Conservation (phyloP, 2,329 filamentous ascomycete species). For the Fusarium bulbicola region DNA sequence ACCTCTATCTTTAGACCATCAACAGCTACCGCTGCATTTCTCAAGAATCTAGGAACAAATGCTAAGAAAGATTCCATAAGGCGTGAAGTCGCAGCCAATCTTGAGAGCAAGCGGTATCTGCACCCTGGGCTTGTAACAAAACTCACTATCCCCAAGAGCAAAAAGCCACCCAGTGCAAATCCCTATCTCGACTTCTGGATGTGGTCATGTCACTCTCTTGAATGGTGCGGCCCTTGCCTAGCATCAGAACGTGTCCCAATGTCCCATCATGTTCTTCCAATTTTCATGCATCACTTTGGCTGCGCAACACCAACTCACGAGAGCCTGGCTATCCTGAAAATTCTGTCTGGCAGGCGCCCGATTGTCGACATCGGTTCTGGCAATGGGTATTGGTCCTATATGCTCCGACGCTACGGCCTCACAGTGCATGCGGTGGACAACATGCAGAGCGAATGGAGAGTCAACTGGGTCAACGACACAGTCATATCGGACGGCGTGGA, state of each 20-base stretch:
- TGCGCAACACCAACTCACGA: constrained; percentile 77
- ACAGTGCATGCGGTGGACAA: constrained; percentile 71
- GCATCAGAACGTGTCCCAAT: constrained; percentile 61
- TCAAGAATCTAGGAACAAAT: constrained; percentile 71
- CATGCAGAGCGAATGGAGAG: constrained; percentile 73
- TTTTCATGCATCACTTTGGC: constrained; percentile 83
- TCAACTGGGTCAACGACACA: constrained; percentile 75
- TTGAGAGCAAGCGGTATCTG: constrained; percentile 62
- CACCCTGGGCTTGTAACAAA: constrained; percentile 52
- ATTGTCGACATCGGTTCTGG: constrained; percentile 76
- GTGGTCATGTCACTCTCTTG: constrained; percentile 70
- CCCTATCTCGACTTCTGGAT: constrained; percentile 75
- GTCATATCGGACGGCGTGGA: constrained; percentile 66
- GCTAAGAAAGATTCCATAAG: constrained; percentile 71
- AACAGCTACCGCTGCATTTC: constrained; percentile 67
- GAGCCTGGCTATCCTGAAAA: constrained; percentile 66
- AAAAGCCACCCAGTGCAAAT: constrained; percentile 60
- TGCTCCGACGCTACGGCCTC: constrained; percentile 69
- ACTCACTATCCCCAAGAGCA: constrained; percentile 57
- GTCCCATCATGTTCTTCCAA: constrained; percentile 74
- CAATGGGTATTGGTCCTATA: constrained; percentile 79
- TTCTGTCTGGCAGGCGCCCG: constrained; percentile 60
- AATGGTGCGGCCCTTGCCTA: constrained; percentile 70
- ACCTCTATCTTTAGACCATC: constrained; percentile 70
- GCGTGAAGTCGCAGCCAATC: constrained; percentile 62